Base-by-base conservation (phyloP, 75 land plant species). In the Cryptomeria japonica region DNA sequence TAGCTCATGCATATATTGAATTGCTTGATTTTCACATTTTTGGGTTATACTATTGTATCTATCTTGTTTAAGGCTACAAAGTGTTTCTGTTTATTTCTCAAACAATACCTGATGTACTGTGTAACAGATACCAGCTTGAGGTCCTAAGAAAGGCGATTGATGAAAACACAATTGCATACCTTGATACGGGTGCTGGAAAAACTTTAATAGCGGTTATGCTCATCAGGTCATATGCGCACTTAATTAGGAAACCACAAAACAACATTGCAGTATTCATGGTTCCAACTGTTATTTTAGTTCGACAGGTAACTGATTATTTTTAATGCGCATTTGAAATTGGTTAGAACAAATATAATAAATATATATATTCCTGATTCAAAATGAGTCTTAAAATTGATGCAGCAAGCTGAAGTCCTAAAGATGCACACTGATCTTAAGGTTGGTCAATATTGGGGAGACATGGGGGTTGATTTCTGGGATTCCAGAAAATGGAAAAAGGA, bases 401-500 rank as follows among this genome's bases (percentile, higher is more conserved):
- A 97, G 97, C 98, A 97, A 95, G 98, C 92, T 36, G 89, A 91
- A 41, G 95, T 86, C n/a, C 44, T 97, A 28, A 83, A 86, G 36
- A 87, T 84, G 88, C 88, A 86, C 85, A 94, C 98, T 1, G 96
- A 95, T 84, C 89, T 97, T 47, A 94, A 89, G 76, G 95, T 97
- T 19, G 97, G 98, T 42, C 90, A 75, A 55, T 96, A 94, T 53
- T 95, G 89, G 77, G 98, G 98, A 25, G 96, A 93, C 16, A 93
- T 91, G 93, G 95, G 93, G 46, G 92, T 93, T 42, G 97, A 95
- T 51, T 90, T 84, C n/a, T 97, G 99, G 99, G 90, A 92, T 85
- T 76, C 39, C 12, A 84, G 87, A 41, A 89, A 84, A 2, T 97
- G 99, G 99, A 87, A 91, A 56, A 25, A 87, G 38, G 93, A 95